A percentile compares a stretch with the other conserved stretches of the same genome.
phyloP scores from a whole-genome alignment of 2,329 filamentous ascomycete genomes.

The Neofusicoccum sp. region DNA sequence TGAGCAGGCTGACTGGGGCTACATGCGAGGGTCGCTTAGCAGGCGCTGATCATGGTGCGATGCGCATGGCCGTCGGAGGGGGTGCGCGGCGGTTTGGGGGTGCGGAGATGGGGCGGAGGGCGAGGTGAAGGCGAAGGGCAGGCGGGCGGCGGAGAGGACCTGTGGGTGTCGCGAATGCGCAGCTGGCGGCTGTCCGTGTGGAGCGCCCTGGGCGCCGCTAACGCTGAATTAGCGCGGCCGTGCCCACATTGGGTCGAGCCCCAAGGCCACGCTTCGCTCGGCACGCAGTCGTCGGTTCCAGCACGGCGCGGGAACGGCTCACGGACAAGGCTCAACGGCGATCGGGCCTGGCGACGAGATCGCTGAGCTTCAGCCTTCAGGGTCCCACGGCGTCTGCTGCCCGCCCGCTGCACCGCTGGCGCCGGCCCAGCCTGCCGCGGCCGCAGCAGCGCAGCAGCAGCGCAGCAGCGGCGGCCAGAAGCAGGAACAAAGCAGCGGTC shows the following conservation, averaged over 20 bases:
- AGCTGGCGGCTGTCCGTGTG: too few relatives aligned
- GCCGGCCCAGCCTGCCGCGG: constrained; percentile 2
- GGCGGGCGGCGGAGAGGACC: constrained; percentile 2
- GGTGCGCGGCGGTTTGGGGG: constrained; percentile 28
- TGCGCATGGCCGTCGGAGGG: constrained; percentile 10
- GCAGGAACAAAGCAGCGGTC: constrained; percentile 14
- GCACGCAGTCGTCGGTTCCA: background rate
- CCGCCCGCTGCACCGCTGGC: background rate
- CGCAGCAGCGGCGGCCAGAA: constrained; percentile 1
- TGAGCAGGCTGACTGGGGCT: constrained; percentile 4
- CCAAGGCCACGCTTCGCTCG: background rate
- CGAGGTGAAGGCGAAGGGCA: constrained; percentile 28
- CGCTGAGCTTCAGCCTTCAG: background rate
- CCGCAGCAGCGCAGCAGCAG: background rate
- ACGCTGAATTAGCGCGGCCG: too few relatives aligned
- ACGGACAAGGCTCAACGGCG: constrained; percentile 8
- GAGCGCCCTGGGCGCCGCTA: too few relatives aligned
- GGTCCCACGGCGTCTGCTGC: background rate
- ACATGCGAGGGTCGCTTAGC: constrained; percentile 8
- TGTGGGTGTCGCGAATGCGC: background rate
- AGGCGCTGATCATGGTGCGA: constrained; percentile 12
- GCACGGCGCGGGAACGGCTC: background rate
- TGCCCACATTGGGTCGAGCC: background rate
- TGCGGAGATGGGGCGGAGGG: constrained; percentile 24
- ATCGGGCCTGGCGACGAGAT: background rate